Percentiles rank a stretch among this genome's conserved stretches.
Evolutionary conservation across 2,329 filamentous ascomycete species (phyloP).

Genomic region (Exophiala oligosperma): DNA sequence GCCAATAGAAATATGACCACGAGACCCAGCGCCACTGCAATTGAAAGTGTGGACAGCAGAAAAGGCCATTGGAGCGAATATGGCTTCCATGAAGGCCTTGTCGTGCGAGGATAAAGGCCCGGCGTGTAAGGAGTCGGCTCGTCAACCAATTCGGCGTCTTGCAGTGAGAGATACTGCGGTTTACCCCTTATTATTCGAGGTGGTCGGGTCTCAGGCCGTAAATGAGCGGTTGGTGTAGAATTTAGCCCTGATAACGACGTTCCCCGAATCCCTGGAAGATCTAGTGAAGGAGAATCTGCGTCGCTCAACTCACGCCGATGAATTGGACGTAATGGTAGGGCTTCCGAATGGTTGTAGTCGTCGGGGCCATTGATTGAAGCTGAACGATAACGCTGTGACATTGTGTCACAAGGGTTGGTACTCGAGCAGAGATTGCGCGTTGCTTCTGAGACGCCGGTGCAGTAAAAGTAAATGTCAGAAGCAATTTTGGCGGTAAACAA

Average conservation of each 20-base stretch:
- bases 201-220: not conserved
- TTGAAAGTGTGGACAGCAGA: not conserved
- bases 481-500: too few relatives aligned
- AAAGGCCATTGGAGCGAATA: constrained; percentile 5
- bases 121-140: not conserved
- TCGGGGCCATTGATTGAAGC: not conserved
- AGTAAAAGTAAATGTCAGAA: too few relatives aligned
- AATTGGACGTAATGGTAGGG: constrained; percentile 2
- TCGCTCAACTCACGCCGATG: not conserved
- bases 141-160: not conserved
- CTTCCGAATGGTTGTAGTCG: not conserved
- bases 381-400: not conserved
- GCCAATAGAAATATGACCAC: constrained; percentile 5
- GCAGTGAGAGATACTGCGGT: not conserved
- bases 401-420: not conserved
- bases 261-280: not conserved
- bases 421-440: too few relatives aligned
- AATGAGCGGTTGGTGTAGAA: not conserved
- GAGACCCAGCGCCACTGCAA: constrained; percentile 7
- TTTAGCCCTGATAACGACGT: not conserved
- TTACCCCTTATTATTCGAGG: not conserved
- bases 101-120: not conserved
- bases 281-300: not conserved
- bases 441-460: too few relatives aligned
- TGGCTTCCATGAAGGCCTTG: constrained; percentile 3